A percentile compares a stretch with the other conserved stretches of the same genome.
Evolutionary conservation across 306 rosid genomes (phyloP).

Genomic region (Corylus americana): DNA sequence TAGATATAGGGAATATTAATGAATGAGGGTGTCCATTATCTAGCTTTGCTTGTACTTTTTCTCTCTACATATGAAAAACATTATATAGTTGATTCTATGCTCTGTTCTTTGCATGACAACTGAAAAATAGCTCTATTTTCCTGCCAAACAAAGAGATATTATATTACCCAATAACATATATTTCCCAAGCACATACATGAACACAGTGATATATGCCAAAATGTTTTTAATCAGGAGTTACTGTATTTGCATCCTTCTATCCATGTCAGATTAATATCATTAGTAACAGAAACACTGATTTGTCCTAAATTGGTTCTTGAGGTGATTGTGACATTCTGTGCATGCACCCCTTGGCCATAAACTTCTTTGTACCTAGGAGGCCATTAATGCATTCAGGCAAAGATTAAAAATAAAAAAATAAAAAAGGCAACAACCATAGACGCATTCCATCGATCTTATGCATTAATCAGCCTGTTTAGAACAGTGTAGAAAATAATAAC

Average conservation of each 20-base stretch:
- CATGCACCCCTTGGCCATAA: not conserved
- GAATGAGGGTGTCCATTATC: not conserved
- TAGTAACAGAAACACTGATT: not conserved
- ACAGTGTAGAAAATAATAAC: not conserved
- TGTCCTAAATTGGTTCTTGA: not conserved
- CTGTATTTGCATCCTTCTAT: too few species aligned
- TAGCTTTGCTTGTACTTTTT: not conserved
- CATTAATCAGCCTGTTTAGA: not conserved
- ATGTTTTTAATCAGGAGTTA: too few species aligned
- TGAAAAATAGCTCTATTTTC: not conserved
- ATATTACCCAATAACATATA: too few species aligned
- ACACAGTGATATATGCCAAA: too few species aligned
- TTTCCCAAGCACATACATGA: too few species aligned
- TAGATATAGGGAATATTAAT: not conserved
- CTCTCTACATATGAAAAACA: not conserved
- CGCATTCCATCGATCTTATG: not conserved
- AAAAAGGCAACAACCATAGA: not conserved
- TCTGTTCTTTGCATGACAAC: not conserved
- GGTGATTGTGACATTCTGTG: not conserved
- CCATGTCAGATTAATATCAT: not conserved
- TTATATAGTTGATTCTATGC: not conserved
- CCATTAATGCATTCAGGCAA: not conserved
- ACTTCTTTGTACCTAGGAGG: not conserved
- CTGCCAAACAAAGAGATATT: not conserved
- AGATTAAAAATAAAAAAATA: not conserved